Percentiles rank a stretch among this genome's conserved stretches.
These are phyloP conservation scores for Fistulifera pelliculosa DNA, from an alignment of 108 stramenopile species.

Conservation along the genomic window DNA sequence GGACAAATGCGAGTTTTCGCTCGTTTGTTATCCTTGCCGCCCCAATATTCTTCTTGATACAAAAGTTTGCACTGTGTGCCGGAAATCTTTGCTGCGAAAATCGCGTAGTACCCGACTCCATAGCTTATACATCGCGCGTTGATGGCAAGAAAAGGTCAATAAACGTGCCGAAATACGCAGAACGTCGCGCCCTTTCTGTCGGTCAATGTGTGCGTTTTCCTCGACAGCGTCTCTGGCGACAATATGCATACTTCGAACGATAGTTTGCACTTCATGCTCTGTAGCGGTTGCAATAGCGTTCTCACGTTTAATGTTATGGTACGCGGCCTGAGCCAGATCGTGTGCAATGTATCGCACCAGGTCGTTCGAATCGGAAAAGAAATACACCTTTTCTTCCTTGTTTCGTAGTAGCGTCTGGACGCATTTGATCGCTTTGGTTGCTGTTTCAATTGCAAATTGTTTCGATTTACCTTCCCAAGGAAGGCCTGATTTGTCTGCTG, in stretches of 20 bases:
- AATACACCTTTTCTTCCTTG: slow-evolving; percentile 23
- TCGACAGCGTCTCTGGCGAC: slow-evolving; percentile 19
- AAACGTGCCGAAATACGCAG: slow-evolving; percentile 39
- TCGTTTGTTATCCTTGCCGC: slow-evolving; percentile 9
- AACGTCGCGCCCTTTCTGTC: slow-evolving; percentile 37
- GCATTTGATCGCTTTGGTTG: slow-evolving; percentile 35
- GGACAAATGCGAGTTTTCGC: background rate
- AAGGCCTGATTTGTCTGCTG: slow-evolving; percentile 52
- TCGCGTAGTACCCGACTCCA: slow-evolving; percentile 54
- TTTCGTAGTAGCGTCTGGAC: slow-evolving; percentile 3
- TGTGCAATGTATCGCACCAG: slow-evolving; percentile 30
- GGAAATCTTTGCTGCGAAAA: slow-evolving; percentile 35
- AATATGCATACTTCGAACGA: background rate
- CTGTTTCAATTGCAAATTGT: slow-evolving; percentile 33
- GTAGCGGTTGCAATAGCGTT: no score
- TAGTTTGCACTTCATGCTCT: background rate
- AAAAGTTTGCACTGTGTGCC: slow-evolving; percentile 32
- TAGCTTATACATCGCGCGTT: slow-evolving; percentile 37
- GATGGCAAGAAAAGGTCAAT: slow-evolving; percentile 39
- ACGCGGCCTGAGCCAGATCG: slow-evolving; percentile 13
- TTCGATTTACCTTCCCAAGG: slow-evolving; percentile 28
- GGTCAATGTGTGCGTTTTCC: slow-evolving; percentile 50
- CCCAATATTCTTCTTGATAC: slow-evolving; percentile 44
- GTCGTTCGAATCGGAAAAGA: slow-evolving; percentile 53
- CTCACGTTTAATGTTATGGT: background rate